These are phyloP conservation scores for Paragyromitra xinjiangensis DNA, from an alignment of 495 filamentous ascomycete genomes.

Conservation along the genomic window DNA sequence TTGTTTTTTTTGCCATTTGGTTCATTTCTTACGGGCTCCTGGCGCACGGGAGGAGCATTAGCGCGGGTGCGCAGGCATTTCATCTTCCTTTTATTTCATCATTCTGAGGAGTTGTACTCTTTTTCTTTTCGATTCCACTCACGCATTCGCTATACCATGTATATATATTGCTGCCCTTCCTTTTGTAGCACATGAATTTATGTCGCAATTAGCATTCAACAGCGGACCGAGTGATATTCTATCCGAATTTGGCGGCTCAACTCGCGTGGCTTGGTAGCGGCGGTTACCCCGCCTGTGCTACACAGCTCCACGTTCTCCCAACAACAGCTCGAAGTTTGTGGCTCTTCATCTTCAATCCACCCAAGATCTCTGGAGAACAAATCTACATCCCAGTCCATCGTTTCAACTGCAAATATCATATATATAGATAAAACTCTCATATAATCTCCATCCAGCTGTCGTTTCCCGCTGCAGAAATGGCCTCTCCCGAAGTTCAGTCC, in stretches of 20 bases:
- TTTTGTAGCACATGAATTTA: conserved; percentile 23
- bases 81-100: conserved; percentile 10
- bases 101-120: conserved; percentile 6
- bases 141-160: conserved; percentile 3
- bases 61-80: conserved; percentile 32
- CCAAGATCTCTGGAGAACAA: neutral
- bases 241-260: conserved; percentile 43
- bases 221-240: conserved; percentile 40
- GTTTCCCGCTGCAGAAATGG: conserved; percentile 60
- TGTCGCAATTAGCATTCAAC: neutral
- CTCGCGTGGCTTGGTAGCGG: conserved; percentile 34
- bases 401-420: neutral
- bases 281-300: conserved; percentile 47
- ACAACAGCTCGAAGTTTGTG: conserved; percentile 6
- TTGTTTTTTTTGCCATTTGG: conserved; percentile 10
- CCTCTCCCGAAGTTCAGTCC: conserved; percentile 67
- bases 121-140: neutral
- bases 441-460: neutral
- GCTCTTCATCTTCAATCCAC: conserved; percentile 22
- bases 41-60: conserved; percentile 27
- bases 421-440: conserved; percentile 26
- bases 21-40: conserved; percentile 17
- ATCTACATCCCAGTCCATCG: conserved; percentile 12
- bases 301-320: conserved; percentile 29
- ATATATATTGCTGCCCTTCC: conserved; percentile 25